Evolutionary conservation across 2,329 filamentous ascomycete genomes (phyloP), one percentile per base, ranked within the genome.

Genomic region (Dothiorella sarmentorum): DNA sequence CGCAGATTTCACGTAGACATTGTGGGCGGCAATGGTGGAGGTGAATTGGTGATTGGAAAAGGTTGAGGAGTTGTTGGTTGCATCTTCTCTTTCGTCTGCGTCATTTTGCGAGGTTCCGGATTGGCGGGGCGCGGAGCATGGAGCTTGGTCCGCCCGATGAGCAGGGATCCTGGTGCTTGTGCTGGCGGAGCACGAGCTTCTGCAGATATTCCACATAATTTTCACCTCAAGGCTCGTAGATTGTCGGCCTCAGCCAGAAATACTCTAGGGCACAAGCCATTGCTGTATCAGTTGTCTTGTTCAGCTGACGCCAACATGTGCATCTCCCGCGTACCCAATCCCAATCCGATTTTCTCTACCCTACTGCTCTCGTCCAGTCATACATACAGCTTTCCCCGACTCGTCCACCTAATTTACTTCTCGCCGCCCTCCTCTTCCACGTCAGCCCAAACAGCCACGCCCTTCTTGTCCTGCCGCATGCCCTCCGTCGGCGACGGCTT

Each of bases 401-500:
- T 37, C 52, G 17, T n/a, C n/a, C n/a, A n/a, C n/a, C 18, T 24
- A 6, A 5, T 22, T 10, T 44, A 37, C 42, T 29, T 57, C 42
- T 45, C 31, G n/a, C 55, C 37, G 15, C 26, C 76, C 68, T 59
- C 57, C 22, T 45, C 57, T 4, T 59, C 57, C 20, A 59, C 57
- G 17, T 59, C 57, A 6, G 47, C 57, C 73, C 74, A 76, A 2
- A 78, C 65, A 20, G 68, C 67, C 1, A 78, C 65, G 0, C 79
- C 80, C 61, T 80, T 82, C 69, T 82, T 83, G 61, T 84, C 82
- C 49, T 40, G 33, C 61, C 74, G 76, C 73, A 80, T 87, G 20
- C 86, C 88, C 68, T 87, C 89, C 0, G 89, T 93, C 2, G 90
- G 86, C 61, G 91, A 84, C 22, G 96, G 86, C 62, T 88, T 85